phyloP scores from a whole-genome alignment of 140 eudicot species.

The Senecio squalidus region DNA sequence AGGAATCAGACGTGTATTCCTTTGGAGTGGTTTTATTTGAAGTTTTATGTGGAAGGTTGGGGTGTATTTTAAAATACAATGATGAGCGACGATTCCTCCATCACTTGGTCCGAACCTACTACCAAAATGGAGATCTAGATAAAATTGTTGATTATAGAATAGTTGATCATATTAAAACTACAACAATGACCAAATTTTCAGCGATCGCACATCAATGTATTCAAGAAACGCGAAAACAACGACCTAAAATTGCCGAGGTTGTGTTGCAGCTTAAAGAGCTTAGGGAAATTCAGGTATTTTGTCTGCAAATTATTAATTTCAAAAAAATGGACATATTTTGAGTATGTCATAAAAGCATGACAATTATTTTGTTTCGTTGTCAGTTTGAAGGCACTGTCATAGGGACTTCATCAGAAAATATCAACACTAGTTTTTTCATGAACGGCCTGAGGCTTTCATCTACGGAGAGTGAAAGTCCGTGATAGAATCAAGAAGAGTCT shows the following conservation, averaged over 20 bases:
- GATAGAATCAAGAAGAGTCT: too few species aligned
- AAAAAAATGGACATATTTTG: too few species aligned
- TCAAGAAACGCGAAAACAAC: constrained; percentile 14
- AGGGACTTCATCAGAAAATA: background rate
- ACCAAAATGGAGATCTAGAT: too few species aligned
- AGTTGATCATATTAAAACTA: constrained; percentile 15
- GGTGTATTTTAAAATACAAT: background rate
- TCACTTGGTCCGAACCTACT: constrained; percentile 25
- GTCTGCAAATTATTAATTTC: too few species aligned
- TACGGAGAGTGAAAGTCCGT: too few species aligned
- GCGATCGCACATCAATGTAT: constrained; percentile 26
- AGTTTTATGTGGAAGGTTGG: too few species aligned
- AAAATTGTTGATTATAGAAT: constrained; percentile 20
- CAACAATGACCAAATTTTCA: constrained; percentile 15
- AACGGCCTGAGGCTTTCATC: too few species aligned
- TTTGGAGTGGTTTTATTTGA: too few species aligned
- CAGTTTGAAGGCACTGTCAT: background rate
- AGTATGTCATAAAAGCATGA: too few species aligned
- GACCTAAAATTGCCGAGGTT: constrained; percentile 34
- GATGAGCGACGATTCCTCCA: constrained; percentile 26
- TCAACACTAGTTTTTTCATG: too few species aligned
- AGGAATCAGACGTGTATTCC: too few species aligned
- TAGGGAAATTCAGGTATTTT: background rate
- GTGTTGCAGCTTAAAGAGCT: constrained; percentile 34
- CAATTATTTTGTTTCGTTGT: background rate